Percentiles rank a stretch among this genome's conserved stretches.
phyloP scores from a whole-genome alignment of 768 basidiomycete species.

The Agaricus bisporus region DNA sequence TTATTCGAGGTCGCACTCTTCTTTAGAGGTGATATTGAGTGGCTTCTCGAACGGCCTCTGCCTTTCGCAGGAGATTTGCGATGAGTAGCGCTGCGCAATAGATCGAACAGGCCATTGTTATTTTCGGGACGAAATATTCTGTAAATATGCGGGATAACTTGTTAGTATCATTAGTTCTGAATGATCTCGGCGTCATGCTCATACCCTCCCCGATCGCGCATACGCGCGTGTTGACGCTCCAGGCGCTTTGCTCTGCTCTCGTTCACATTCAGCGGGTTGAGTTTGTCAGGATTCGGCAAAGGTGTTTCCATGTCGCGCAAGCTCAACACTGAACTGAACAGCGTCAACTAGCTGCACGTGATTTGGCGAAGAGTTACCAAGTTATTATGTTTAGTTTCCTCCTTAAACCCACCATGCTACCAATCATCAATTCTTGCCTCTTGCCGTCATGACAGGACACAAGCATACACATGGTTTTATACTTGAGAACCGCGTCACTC shows the following conservation, averaged over 20 bases:
- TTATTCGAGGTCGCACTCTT: slow-evolving; percentile 1
- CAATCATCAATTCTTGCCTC: too few species aligned
- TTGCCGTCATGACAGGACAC: not conserved
- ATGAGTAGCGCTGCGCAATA: slow-evolving; percentile 25
- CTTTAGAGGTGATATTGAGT: slow-evolving; percentile 9
- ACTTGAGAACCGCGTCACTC: slow-evolving; percentile 45
- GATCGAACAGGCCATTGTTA: slow-evolving; percentile 42
- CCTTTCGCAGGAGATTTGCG: slow-evolving; percentile 3
- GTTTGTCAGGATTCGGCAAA: not conserved
- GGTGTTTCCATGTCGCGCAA: slow-evolving; percentile 1
- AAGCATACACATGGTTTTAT: slow-evolving; percentile 29
- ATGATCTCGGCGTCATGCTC: slow-evolving; percentile 12
- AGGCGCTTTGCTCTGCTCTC: slow-evolving; percentile 57
- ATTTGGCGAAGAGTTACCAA: not conserved
- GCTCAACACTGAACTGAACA: too few species aligned
- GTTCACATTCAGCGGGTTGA: slow-evolving; percentile 29
- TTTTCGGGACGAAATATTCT: slow-evolving; percentile 52
- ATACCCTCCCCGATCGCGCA: slow-evolving; percentile 64
- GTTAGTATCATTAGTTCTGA: not conserved
- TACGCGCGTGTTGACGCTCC: slow-evolving; percentile 58
- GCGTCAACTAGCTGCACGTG: not conserved
- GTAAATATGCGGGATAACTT: not conserved
- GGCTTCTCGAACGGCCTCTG: slow-evolving; percentile 15
- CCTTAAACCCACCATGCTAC: too few species aligned
- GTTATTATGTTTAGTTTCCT: too few species aligned